These are phyloP conservation scores for Pyrenochaeta sp. DNA, from an alignment of 2,329 filamentous ascomycete genomes.

Conservation along the genomic window DNA sequence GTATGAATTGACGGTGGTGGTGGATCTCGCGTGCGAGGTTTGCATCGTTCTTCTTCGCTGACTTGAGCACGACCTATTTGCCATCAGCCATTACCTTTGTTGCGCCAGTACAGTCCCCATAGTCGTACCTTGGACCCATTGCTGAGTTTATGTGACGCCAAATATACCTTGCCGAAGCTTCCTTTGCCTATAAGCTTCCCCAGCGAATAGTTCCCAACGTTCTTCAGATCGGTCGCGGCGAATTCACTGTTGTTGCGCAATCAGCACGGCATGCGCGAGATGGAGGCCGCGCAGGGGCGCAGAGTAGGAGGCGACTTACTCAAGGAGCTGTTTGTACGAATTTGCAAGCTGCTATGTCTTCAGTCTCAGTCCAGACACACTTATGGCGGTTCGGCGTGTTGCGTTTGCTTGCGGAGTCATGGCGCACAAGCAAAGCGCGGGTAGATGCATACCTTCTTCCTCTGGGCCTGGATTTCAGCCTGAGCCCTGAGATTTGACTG, in stretches of 20 bases:
- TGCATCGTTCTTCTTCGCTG: constrained; percentile 92
- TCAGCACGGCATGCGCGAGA: constrained; percentile 22
- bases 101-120: background rate
- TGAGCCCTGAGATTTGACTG: constrained; percentile 59
- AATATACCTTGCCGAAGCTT: constrained; percentile 97
- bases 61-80: constrained; percentile 93
- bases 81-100: constrained; percentile 17
- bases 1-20: constrained; percentile 96
- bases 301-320: constrained; percentile 66
- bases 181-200: constrained; percentile 95
- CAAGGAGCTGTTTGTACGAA: constrained; percentile 94
- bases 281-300: constrained; percentile 9
- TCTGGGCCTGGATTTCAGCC: constrained; percentile 66
- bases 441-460: constrained; percentile 62
- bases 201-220: constrained; percentile 93
- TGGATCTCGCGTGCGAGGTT: constrained; percentile 98
- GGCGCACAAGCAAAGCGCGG: constrained; percentile 6
- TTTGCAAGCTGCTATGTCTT: constrained; percentile 76
- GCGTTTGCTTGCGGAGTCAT: constrained; percentile 5
- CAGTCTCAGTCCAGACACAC: constrained; percentile 1
- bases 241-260: constrained; percentile 75
- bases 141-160: constrained; percentile 94
- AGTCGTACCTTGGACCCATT: constrained; percentile 89
- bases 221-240: constrained; percentile 86
- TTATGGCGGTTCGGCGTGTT: background rate